A percentile compares a stretch with the other conserved stretches of the same genome.
These are phyloP conservation scores for Neoboletus brunneissimus DNA, from an alignment of 768 basidiomycete genomes.

Conservation along the genomic window DNA sequence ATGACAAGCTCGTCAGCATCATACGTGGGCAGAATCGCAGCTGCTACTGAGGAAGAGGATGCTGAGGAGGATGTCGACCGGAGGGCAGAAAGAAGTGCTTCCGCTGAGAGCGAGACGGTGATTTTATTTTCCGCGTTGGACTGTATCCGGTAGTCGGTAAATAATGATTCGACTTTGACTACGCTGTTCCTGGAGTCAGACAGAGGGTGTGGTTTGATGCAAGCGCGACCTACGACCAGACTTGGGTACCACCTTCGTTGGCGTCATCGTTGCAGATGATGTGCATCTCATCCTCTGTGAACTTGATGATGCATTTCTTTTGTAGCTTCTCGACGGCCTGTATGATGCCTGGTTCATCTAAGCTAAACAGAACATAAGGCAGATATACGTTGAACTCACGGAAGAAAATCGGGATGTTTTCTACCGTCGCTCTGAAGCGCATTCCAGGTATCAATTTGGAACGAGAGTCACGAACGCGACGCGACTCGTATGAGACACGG, in stretches of 20 bases:
- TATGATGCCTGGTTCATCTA: slow-evolving; percentile 54
- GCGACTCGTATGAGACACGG: slow-evolving; percentile 11
- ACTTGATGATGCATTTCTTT: slow-evolving; percentile 80
- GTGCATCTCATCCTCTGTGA: slow-evolving; percentile 69
- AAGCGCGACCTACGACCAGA: slow-evolving; percentile 65
- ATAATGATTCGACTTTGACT: slow-evolving; percentile 65
- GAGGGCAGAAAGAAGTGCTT: slow-evolving; percentile 74
- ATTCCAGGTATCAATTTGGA: slow-evolving; percentile 29
- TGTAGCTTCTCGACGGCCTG: slow-evolving; percentile 82
- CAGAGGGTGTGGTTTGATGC: slow-evolving; percentile 21
- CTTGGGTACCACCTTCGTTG: slow-evolving; percentile 82
- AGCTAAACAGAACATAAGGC: background rate
- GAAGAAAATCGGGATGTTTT: slow-evolving; percentile 56
- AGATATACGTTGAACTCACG: slow-evolving; percentile 35
- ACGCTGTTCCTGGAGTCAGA: slow-evolving; percentile 39
- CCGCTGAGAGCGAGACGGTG: slow-evolving; percentile 66
- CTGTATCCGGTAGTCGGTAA: slow-evolving; percentile 79
- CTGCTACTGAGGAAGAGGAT: slow-evolving; percentile 35
- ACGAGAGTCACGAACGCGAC: slow-evolving; percentile 9
- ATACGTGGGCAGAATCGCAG: slow-evolving; percentile 33
- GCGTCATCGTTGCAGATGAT: slow-evolving; percentile 81
- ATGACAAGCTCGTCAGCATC: slow-evolving; percentile 69
- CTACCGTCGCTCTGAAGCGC: slow-evolving; percentile 62
- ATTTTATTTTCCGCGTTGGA: slow-evolving; percentile 84
- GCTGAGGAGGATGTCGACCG: slow-evolving; percentile 56